Evolutionary conservation across 2,329 filamentous ascomycete genomes (phyloP).

Genomic region (Aspergillus versicolor): DNA sequence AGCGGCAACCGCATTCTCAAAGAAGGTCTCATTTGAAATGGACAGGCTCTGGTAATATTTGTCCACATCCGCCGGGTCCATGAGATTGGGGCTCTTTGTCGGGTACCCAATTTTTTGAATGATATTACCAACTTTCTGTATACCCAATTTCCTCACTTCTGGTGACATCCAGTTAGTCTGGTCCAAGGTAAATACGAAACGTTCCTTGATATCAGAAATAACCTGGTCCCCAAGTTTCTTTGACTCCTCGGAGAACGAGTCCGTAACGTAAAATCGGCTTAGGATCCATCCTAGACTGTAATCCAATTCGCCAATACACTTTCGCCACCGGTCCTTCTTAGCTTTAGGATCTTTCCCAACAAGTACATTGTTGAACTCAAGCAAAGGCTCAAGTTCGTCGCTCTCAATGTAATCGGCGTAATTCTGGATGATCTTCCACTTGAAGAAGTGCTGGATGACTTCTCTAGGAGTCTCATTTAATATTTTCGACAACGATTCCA

Average conservation of each 20-base stretch:
- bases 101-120: conserved; percentile 69
- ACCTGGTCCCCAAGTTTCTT: conserved; percentile 68
- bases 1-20: conserved; percentile 57
- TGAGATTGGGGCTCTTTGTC: conserved; percentile 61
- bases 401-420: conserved; percentile 58
- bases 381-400: conserved; percentile 59
- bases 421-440: conserved; percentile 62
- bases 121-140: conserved; percentile 66
- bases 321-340: conserved; percentile 65
- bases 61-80: conserved; percentile 56
- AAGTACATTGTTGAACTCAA: conserved; percentile 60
- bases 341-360: conserved; percentile 63
- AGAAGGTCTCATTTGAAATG: conserved; percentile 54
- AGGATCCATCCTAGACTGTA: conserved; percentile 64
- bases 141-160: conserved; percentile 58
- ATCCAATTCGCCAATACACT: conserved; percentile 60
- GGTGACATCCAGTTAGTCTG: conserved; percentile 65
- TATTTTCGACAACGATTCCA: conserved; percentile 58
- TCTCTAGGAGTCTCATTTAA: conserved; percentile 55
- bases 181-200: conserved; percentile 62
- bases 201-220: conserved; percentile 67
- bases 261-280: conserved; percentile 69
- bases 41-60: conserved; percentile 58
- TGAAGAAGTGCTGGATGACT: conserved; percentile 60
- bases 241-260: conserved; percentile 65